Conservation (phyloP, 2,329 filamentous ascomycete species). For the Trichoderma brevicompactum region DNA sequence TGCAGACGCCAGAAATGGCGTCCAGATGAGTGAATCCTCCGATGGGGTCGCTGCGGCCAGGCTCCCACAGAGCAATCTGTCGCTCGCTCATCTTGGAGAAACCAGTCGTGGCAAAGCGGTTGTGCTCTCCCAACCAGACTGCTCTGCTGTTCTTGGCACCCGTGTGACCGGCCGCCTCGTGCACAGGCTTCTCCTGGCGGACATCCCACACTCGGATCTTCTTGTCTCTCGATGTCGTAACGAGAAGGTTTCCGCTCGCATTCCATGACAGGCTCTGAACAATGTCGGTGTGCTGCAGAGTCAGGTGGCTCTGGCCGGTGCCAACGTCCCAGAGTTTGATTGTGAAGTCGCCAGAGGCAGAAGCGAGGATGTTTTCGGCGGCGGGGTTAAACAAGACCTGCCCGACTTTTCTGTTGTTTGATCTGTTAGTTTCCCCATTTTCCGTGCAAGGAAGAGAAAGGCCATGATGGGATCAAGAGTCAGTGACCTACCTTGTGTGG, state of each 20-base stretch:
- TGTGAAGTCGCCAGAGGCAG: constrained; percentile 90
- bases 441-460: background rate
- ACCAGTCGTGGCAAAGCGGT: constrained; percentile 92
- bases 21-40: constrained; percentile 90
- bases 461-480: background rate
- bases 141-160: constrained; percentile 97
- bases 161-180: constrained; percentile 82
- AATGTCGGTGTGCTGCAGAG: constrained; percentile 85
- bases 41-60: constrained; percentile 81
- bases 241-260: constrained; percentile 81
- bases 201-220: constrained; percentile 98
- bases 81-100: constrained; percentile 99
- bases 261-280: constrained; percentile 97
- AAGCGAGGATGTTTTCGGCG: constrained; percentile 93
- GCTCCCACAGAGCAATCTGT: constrained; percentile 94
- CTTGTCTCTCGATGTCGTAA: constrained; percentile 96
- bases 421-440: constrained; percentile 30
- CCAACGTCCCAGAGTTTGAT: constrained; percentile 96
- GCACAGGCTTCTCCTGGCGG: constrained; percentile 83
- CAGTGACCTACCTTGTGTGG: constrained; percentile 72
- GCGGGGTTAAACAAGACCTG: constrained; percentile 98
- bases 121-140: constrained; percentile 97
- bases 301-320: constrained; percentile 73
- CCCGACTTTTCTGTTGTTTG: constrained; percentile 77
- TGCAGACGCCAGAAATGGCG: constrained; percentile 95